These are phyloP conservation scores for Sporothrix mexicana DNA, from an alignment of 2,329 filamentous ascomycete genomes.

Conservation along the genomic window DNA sequence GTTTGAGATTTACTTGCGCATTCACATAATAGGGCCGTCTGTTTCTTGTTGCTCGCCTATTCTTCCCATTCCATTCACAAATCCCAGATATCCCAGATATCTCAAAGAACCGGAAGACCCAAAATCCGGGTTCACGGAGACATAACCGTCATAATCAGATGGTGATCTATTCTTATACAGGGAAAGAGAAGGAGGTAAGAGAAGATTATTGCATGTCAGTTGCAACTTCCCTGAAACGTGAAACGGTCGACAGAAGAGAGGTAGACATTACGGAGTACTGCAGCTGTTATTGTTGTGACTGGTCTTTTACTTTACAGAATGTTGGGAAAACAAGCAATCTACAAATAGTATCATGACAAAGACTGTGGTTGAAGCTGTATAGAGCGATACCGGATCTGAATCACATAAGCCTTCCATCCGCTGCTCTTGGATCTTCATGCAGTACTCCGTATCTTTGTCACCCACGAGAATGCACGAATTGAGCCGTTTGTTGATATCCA, in stretches of 20 bases:
- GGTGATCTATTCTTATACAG: slow-evolving; percentile 24
- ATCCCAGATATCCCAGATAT: background rate
- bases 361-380: background rate
- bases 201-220: background rate
- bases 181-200: background rate
- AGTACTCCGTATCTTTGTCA: background rate
- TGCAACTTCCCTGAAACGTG: slow-evolving; percentile 12
- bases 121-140: slow-evolving; percentile 23
- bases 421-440: background rate
- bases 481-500: background rate
- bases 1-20: slow-evolving; percentile 13
- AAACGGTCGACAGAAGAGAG: background rate
- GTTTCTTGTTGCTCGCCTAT: background rate
- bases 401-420: background rate
- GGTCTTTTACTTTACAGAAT: background rate
- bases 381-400: slow-evolving; percentile 6
- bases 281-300: background rate
- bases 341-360: slow-evolving; percentile 7
- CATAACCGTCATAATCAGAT: slow-evolving; percentile 8
- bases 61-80: background rate
- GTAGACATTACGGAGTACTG: background rate
- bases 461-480: background rate
- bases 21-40: background rate
- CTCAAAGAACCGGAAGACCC: slow-evolving; percentile 17
- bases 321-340: background rate